phyloP scores from a whole-genome alignment of 495 filamentous ascomycete genomes.

The Apiosordaria backusii region DNA sequence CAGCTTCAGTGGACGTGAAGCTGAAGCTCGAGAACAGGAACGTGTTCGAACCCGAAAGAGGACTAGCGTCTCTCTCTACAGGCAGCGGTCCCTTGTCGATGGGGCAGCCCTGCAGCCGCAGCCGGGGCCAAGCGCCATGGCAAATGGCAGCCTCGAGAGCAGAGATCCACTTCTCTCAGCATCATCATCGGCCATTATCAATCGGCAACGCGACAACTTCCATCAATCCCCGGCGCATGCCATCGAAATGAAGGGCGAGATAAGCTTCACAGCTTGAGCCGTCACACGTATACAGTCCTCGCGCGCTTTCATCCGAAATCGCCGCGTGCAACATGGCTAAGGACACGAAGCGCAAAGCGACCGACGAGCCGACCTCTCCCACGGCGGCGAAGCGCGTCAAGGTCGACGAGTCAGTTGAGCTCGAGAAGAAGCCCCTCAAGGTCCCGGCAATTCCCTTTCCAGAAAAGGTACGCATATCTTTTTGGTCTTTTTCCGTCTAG shows the following conservation, averaged over 20 bases:
- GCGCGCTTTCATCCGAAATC: background rate
- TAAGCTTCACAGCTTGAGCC: conserved; percentile 13
- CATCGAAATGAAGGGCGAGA: conserved; percentile 46
- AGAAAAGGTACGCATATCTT: conserved; percentile 60
- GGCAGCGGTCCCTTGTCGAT: conserved; percentile 9
- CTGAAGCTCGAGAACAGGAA: conserved; percentile 12
- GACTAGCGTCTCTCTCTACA: conserved; percentile 18
- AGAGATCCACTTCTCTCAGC: conserved; percentile 14
- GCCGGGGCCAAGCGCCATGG: background rate
- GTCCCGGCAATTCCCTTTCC: conserved; percentile 66
- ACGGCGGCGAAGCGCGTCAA: conserved; percentile 62
- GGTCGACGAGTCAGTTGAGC: conserved; percentile 53
- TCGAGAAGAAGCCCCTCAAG: conserved; percentile 50
- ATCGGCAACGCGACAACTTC: conserved; percentile 12
- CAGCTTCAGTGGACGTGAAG: conserved; percentile 18
- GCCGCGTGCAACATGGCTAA: conserved; percentile 7
- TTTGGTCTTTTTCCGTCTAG: background rate
- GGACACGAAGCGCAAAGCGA: conserved; percentile 77
- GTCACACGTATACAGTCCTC: background rate
- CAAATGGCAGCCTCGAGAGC: background rate
- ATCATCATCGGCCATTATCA: conserved; percentile 9
- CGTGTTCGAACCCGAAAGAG: conserved; percentile 25
- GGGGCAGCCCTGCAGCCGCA: conserved; percentile 21
- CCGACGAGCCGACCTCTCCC: conserved; percentile 62
- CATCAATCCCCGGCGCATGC: conserved; percentile 10